Evolutionary conservation across 257 asterid genomes (phyloP).

Genomic region (Hygrophila difformis): DNA sequence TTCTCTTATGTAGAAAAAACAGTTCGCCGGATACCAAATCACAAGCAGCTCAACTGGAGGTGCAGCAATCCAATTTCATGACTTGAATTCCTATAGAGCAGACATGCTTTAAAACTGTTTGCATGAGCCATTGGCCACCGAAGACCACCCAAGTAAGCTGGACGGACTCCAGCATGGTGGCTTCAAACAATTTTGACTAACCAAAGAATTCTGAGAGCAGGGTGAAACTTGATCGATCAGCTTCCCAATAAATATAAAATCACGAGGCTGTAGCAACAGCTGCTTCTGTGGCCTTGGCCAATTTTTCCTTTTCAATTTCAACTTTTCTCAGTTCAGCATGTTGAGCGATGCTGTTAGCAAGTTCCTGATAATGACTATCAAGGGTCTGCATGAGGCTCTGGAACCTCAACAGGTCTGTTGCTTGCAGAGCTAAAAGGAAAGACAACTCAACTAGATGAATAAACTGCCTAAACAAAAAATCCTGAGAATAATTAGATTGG

Average conservation of each 20-base stretch:
- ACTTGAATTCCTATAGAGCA: conserved; percentile 12
- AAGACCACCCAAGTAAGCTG: conserved; percentile 14
- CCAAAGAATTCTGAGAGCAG: conserved; percentile 26
- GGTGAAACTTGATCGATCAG: conserved; percentile 14
- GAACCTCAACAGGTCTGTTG: conserved; percentile 72
- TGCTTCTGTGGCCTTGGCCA: conserved; percentile 55
- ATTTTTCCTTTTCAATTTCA: conserved; percentile 70
- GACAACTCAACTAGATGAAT: too few species aligned
- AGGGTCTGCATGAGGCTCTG: conserved; percentile 79
- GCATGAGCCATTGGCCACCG: conserved; percentile 17
- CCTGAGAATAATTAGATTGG: not conserved
- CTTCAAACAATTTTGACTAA: conserved; percentile 28
- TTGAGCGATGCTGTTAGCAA: conserved; percentile 90
- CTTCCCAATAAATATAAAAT: conserved; percentile 13
- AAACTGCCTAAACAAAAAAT: too few species aligned
- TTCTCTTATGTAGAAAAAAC: conserved; percentile 33
- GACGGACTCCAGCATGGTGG: conserved; percentile 19
- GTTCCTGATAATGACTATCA: conserved; percentile 78
- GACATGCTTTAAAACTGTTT: conserved; percentile 14
- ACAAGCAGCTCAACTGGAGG: conserved; percentile 14
- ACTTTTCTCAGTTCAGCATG: conserved; percentile 78
- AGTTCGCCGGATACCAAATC: conserved; percentile 18
- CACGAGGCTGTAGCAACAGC: conserved; percentile 36
- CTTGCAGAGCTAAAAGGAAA: conserved; percentile 43
- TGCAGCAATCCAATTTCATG: conserved; percentile 21